A percentile compares a stretch with the other conserved stretches of the same genome.
Evolutionary conservation across 768 basidiomycete genomes (phyloP).

Genomic region (Leccinum uliginosum): DNA sequence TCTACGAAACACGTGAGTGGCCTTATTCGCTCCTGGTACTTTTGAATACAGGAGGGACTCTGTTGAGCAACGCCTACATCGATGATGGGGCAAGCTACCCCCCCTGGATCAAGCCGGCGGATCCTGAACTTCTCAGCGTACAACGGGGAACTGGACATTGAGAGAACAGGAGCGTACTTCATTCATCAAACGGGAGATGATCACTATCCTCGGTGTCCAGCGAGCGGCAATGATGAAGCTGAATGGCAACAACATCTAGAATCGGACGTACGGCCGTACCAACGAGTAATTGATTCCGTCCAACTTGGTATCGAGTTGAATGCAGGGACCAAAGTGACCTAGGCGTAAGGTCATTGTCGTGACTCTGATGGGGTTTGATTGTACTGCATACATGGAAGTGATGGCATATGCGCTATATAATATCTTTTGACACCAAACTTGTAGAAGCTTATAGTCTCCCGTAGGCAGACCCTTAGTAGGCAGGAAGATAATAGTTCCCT

Average conservation of each 20-base stretch:
- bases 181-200: constrained; percentile 42
- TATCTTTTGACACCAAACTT: no score
- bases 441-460: no score
- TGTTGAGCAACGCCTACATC: constrained; percentile 58
- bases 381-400: not conserved
- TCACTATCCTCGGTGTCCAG: constrained; percentile 57
- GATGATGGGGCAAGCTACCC: constrained; percentile 67
- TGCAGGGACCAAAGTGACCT: constrained; percentile 28
- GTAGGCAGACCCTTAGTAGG: no score
- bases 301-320: constrained; percentile 43
- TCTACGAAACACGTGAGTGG: constrained; percentile 57
- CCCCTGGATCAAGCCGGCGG: constrained; percentile 49
- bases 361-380: not conserved
- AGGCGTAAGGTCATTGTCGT: constrained; percentile 21
- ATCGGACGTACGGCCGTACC: constrained; percentile 38
- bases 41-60: constrained; percentile 41
- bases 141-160: constrained; percentile 35
- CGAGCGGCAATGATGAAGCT: constrained; percentile 39
- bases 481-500: no score
- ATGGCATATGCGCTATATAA: no score
- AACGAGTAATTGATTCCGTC: constrained; percentile 40
- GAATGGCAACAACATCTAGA: constrained; percentile 30
- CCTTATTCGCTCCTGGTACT: constrained; percentile 64
- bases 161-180: constrained; percentile 24
- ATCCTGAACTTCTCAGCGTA: constrained; percentile 42